phyloP scores from a whole-genome alignment of 805 yeast genomes.

The Lachancea sp. region DNA sequence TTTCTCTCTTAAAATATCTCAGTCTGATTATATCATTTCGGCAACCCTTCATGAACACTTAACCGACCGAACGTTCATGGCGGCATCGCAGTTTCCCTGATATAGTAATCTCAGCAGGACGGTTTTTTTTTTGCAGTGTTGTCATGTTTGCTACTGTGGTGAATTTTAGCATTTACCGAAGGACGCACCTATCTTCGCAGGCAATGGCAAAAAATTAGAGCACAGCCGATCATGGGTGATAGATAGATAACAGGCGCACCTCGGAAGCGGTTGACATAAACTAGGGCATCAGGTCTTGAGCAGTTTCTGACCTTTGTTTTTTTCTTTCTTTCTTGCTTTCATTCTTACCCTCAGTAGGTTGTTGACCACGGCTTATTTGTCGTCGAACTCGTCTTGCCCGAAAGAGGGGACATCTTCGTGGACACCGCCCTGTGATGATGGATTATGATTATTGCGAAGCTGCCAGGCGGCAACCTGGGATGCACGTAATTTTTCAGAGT shows the following conservation, averaged over 20 bases:
- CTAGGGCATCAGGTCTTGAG: too few species aligned
- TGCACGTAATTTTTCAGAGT: conserved; percentile 7
- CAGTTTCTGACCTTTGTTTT: too few species aligned
- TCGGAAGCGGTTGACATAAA: neutral
- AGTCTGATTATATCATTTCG: too few species aligned
- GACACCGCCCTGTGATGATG: neutral
- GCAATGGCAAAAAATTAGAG: neutral
- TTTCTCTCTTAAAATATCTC: too few species aligned
- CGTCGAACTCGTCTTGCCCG: conserved; percentile 28
- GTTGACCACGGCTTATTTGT: neutral
- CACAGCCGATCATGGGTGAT: neutral
- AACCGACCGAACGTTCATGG: neutral
- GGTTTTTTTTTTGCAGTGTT: neutral
- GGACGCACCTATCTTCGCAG: neutral
- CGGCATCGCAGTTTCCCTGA: neutral
- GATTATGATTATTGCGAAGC: neutral
- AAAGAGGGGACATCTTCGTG: conserved; percentile 19
- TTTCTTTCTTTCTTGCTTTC: too few species aligned
- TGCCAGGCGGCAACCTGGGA: conserved; percentile 11
- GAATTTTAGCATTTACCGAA: neutral
- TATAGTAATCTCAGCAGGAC: neutral
- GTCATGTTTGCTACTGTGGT: neutral
- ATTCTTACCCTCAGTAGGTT: too few species aligned
- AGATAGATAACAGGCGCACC: neutral
- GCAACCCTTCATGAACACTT: too few species aligned